A percentile compares a stretch with the other conserved stretches of the same genome.
Conservation (phyloP, 225 moss, liverwort and hornwort genomes). For the Polytrichum commune region DNA sequence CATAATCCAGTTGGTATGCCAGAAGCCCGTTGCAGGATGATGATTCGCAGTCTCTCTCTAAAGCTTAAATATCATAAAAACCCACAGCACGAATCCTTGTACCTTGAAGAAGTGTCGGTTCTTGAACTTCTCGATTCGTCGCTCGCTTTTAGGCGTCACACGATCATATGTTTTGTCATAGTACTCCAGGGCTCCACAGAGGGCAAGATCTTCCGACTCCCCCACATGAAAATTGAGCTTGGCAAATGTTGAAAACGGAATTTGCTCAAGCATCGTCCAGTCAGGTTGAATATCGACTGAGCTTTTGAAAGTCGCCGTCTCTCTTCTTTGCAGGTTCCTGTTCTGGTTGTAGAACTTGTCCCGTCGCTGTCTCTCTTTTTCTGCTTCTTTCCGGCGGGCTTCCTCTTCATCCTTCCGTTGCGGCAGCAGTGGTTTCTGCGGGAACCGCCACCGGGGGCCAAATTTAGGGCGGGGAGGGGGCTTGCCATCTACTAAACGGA, state of each 20-base stretch:
- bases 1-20: no score
- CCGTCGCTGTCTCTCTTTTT: constrained; percentile 16
- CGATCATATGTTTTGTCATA: constrained; percentile 63
- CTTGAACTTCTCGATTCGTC: constrained; percentile 54
- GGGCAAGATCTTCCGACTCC: constrained; percentile 61
- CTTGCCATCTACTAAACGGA: constrained; percentile 62
- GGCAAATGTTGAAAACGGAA: constrained; percentile 50
- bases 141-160: constrained; percentile 69
- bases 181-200: constrained; percentile 58
- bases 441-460: constrained; percentile 56
- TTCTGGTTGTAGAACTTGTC: constrained; percentile 49
- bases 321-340: constrained; percentile 53
- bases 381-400: constrained; percentile 51
- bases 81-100: not conserved
- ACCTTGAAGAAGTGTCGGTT: constrained; percentile 60
- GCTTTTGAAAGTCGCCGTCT: constrained; percentile 47
- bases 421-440: constrained; percentile 54
- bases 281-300: constrained; percentile 70
- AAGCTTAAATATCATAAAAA: no score
- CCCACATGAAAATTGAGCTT: constrained; percentile 69
- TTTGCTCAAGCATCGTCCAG: constrained; percentile 68
- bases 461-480: constrained; percentile 68
- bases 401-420: constrained; percentile 67
- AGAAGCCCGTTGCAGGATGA: no score
- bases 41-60: no score